Base-by-base conservation (phyloP, 2,329 filamentous ascomycete genomes). In the Neofusicoccum umdonicola region DNA sequence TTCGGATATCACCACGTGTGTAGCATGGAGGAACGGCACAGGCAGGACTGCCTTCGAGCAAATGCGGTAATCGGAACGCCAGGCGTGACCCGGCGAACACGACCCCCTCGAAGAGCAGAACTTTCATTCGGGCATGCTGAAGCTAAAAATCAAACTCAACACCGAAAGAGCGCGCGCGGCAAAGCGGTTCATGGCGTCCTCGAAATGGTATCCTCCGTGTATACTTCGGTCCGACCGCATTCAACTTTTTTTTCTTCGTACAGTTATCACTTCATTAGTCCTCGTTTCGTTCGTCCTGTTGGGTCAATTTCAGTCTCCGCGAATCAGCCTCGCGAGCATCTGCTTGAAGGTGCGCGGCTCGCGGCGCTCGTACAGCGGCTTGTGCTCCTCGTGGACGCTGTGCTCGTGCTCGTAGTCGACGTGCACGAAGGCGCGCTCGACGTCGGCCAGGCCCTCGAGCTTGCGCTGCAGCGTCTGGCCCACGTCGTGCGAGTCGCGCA, bases 381-480 rank as follows among this genome's bases (percentile, higher is more conserved):
- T 78, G 64, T 78, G 76, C 66, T 78, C 76, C 44, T 78, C 76
- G 15, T 74, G 68, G 47, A 76, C 73, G 60, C 76, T 74, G 66
- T 78, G 76, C 13, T 76, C 73, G 47, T 76, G 67, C 57, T 78
- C 76, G 56, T 83, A 83, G 68, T 83, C 82, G 56, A 82, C 74
- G 70, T 84, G 81, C 2, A 83, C 81, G 69, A 82, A 84, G 0
- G 81, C 81, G 22, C 81, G 76, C 76, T 68, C 76, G 11, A 78
- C 76, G 65, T 77, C 73, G 13, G 74, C 74, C 51, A 78, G 74
- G 31, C 74, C 74, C 75, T 88, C 86, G 12, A 88, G 78, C 74
- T 88, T 88, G 50, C 85, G 80, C 73, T 88, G 86, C 58, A 88
- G 72, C 9, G 81, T 80, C 71, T 88, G 85, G 22, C 83, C 83